Base-by-base conservation (phyloP, 768 basidiomycete species). In the Pisolithus tinctorius region DNA sequence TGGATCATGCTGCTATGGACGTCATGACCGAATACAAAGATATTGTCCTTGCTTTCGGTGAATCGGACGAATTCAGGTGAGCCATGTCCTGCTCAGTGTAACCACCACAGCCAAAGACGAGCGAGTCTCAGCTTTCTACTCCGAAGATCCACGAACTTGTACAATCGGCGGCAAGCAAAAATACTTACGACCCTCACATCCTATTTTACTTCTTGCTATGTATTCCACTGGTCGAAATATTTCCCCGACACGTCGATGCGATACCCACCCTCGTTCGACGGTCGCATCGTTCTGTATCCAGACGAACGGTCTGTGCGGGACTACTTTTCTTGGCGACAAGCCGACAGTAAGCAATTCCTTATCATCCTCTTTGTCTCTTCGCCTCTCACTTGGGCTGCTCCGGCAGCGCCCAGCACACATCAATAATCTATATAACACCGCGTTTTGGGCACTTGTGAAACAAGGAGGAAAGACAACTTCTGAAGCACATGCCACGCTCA, bases 41-140 rank as follows among this genome's bases (percentile, higher is more conserved):
- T 63, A 80, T 96, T 51, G 73, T 90, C 11, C 75, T 96, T 17
- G 96, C 78, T 0, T 98, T 94, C 63, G 96, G 96, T 1, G 90
- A 99, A 72, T 96, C 93, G 17, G 96, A 99, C 65, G 96, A 99
- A 69, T 98, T 83, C 69, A 96, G 93, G 94, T 87, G 52, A 47
- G 74, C 60, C 23, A 29, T 38, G n/a, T 4, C 26, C 3, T 30
- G 4, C 10, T 6, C 38, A 17, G n/a, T 37, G 27, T 17, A 4
- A 37, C 13, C 2, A 11, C 20, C 30, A 23, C 0, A 26, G 25
- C 47, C 9, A 2, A 40, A 46, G 45, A 46, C 37, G 47, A 49
- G 30, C 5, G 34, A 13, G 31, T 50, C 57, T 52, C 43, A 98
- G 95, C 63, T 98, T 99, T 61, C 78, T 98, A 48, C 77, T 99